Conservation (phyloP, 2,329 filamentous ascomycete species). For the Lecanosticta acicola region DNA sequence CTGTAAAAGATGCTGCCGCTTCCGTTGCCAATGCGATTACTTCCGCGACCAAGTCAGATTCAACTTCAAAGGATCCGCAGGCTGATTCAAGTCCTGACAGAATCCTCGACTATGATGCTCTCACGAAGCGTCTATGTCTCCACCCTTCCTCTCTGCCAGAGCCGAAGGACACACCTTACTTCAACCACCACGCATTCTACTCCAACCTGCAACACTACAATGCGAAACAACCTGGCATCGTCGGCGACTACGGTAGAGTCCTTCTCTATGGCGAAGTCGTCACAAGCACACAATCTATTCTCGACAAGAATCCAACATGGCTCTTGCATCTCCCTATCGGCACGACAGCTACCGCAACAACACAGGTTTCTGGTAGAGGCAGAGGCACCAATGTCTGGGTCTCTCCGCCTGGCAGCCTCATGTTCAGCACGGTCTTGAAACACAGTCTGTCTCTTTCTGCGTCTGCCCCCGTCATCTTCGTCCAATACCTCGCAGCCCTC, state of each 20-base stretch:
- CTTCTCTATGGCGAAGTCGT: constrained; percentile 87
- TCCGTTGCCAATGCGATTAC: constrained; percentile 5
- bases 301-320: constrained; percentile 85
- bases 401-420: constrained; percentile 74
- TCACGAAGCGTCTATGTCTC: constrained; percentile 64
- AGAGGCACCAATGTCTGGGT: constrained; percentile 94
- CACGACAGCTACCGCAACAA: constrained; percentile 82
- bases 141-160: constrained; percentile 65
- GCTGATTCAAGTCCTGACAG: constrained; percentile 42
- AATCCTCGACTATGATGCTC: constrained; percentile 66
- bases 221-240: constrained; percentile 43
- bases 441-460: constrained; percentile 69
- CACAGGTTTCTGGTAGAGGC: constrained; percentile 80
- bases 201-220: constrained; percentile 65
- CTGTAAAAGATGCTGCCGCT: constrained; percentile 17
- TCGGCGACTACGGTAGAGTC: constrained; percentile 64
- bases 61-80: constrained; percentile 21
- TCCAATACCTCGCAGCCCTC: constrained; percentile 87
- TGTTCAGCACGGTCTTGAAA: constrained; percentile 83
- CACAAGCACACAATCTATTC: constrained; percentile 86
- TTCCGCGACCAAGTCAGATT: constrained; percentile 3
- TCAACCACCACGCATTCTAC: constrained; percentile 78
- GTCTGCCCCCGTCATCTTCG: constrained; percentile 77
- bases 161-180: constrained; percentile 70
- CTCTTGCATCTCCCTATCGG: constrained; percentile 72